Conservation (phyloP, 1,139 yeast species). For the Wickerhamomyces sp. region DNA sequence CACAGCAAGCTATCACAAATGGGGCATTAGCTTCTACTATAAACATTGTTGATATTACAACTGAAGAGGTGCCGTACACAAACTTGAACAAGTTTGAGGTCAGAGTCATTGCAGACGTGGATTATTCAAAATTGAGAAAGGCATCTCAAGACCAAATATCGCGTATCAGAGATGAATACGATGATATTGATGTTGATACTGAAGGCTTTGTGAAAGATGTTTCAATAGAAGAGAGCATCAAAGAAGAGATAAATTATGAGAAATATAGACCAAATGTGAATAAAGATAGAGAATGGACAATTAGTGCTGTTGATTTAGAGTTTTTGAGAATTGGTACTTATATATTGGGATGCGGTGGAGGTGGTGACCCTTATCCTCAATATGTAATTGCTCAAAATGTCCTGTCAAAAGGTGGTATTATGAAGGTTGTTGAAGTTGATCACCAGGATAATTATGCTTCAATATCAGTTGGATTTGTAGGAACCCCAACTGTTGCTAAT, state of each 20-base stretch:
- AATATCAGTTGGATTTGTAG: conserved; percentile 39
- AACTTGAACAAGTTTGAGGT: conserved; percentile 32
- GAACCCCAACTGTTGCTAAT: conserved; percentile 43
- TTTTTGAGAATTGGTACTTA: conserved; percentile 40
- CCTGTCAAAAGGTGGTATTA: conserved; percentile 30
- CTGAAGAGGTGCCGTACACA: conserved; percentile 39
- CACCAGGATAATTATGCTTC: conserved; percentile 30
- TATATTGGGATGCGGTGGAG: conserved; percentile 48
- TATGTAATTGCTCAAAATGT: conserved; percentile 33
- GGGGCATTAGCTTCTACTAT: conserved; percentile 33
- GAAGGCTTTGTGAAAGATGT: conserved; percentile 9
- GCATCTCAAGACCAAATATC: conserved; percentile 2
- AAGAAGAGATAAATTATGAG: conserved; percentile 21
- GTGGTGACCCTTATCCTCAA: conserved; percentile 43
- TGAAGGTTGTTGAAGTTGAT: conserved; percentile 33
- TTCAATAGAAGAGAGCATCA: conserved; percentile 12
- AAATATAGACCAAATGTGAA: conserved; percentile 33
- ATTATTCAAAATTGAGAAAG: conserved; percentile 26
- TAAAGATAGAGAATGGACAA: conserved; percentile 34
- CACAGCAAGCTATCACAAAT: conserved; percentile 17
- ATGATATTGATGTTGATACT: conserved; percentile 4
- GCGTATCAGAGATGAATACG: neutral
- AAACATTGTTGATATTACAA: conserved; percentile 28
- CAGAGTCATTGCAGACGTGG: conserved; percentile 39
- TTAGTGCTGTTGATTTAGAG: conserved; percentile 37